Evolutionary conservation across 257 asterid species (phyloP), one percentile per base, ranked within the genome.

Genomic region (Primulina eburnea): DNA sequence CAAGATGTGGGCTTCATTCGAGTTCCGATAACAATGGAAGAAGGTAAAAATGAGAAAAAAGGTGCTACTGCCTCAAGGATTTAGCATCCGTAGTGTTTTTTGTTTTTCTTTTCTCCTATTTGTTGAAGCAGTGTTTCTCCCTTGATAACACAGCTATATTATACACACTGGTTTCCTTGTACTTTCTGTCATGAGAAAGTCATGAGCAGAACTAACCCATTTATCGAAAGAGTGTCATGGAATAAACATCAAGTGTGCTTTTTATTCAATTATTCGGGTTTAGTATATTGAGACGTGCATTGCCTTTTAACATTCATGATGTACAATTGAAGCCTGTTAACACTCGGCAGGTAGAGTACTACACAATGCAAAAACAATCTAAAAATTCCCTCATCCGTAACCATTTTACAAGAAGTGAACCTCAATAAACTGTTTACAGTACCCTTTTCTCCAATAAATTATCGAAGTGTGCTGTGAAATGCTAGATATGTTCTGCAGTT

Each of bases 51-150:
- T 67, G 10, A 58, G 65, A 63, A 28, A 50, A 71, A 34, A 21
- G 50, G 29, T 67, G 35, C 14, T 21, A 55, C 62, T 11, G n/a
- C 52, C 59, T 62, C 7, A 57, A 32, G 68, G 16, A 50, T 71
- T 68, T 73, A 58, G 75, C 82, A 83, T 21, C 74, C 77, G 83
- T 84, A 67, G 75, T 80, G 79, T 72, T 75, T 70, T 8, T 71
- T 69, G 71, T 64, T 77, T 75, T 73, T 71, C 47, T 62, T 64
- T 67, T 63, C 71, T 69, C 65, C 73, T 71, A 29, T 55, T 64
- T 65, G 68, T 66, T 76, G 70, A 62, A 71, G 78, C 71, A 52
- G 69, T 67, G 83, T 73, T 67, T 28, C 63, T 60, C 52, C 50
- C 70, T 43, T 61, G 69, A 69, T 73, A 55, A 64, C 59, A 10